Base-by-base conservation (phyloP, 164 flowering plant species). In the Macadamia tetraphylla region DNA sequence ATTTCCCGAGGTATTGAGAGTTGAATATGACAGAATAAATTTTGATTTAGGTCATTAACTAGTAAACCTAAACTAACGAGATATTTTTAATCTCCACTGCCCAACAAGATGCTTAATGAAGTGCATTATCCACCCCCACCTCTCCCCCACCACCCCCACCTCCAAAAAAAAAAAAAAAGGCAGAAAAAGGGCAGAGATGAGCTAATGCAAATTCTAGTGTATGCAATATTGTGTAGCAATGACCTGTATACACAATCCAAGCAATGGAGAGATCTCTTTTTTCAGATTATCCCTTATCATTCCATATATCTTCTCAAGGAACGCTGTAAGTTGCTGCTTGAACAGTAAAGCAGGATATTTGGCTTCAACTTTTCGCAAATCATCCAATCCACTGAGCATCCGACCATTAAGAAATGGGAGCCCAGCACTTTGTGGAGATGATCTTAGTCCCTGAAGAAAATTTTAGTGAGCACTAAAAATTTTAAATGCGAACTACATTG, bases 321-420 rank as follows among this genome's bases (percentile, higher is more conserved):
- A 95, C 65, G 99, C 98, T 56, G 98, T 95, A 35, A 95, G 96
- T 76, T 95, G 99, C 78, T 95, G 99, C 80, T 95, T 95, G 75
- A 95, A 95, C 51, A 95, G 77, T 67, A 95, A 77, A 60, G 99
- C 99, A 51, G 99, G 99, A 84, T 95, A 92, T 63, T 92, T 95
- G 70, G 99, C 99, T 71, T 92, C 99, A 63, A 95, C 96, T 80
- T 91, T 97, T 63, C 94, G 78, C 44, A 92, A 77, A 68, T 89
- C 96, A 77, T 88, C 93, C 70, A 86, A 68, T 75, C 87, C 87
- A 69, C 88, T 5, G 81, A 71, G 82, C 62, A 91, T 95, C 56
- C 96, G 82, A 48, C 97, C 87, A 78, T 87, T 91, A 29, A 68
- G 99, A 92, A 89, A 87, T 56, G 98, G 80, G 51, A 90, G 81